Base-by-base conservation (phyloP, 345 rosid genomes). In the Diplotaxis tenuifolia region DNA sequence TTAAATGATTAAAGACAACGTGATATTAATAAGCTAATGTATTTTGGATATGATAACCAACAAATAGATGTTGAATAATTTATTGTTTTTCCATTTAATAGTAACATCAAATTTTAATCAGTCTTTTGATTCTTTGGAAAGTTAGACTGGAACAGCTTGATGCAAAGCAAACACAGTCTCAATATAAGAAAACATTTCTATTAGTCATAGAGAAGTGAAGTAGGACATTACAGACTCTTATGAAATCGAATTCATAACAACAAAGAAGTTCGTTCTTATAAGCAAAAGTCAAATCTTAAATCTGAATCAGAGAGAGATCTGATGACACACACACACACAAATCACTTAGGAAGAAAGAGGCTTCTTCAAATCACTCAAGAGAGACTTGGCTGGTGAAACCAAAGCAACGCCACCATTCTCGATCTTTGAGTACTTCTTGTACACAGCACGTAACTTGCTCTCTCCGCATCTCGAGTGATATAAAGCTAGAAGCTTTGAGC, bases 241-340 rank as follows among this genome's bases (percentile, higher is more conserved):
- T 50, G 14, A 31, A 4, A 45, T 14, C 50, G 75, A 71, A 50
- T 62, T 50, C n/a, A n/a, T n/a, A n/a, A 15, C 2, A 31, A 61
- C 34, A 62, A n/a, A 36, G 23, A 68, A 52, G n/a, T n/a, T n/a
- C n/a, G 3, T 50, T 32, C n/a, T 23, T 19, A 16, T 29, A 1
- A 52, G 36, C 27, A n/a, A 34, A n/a, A 52, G 60, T 23, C 28
- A 6, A 49, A 15, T 45, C 32, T 32, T 38, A 25, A 28, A 59
- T 16, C 2, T 12, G 42, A 74, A 67, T 75, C 79, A 75, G 79
- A 68, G 78, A 75, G 65, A 64, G 29, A 64, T 63, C 80, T 70
- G 71, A 76, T 55, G 71, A 10, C 6, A 23, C 49, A 68, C 45
- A 18, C 23, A 9, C n/a, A n/a, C n/a, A n/a, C n/a, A 9, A 36